Evolutionary conservation across 768 basidiomycete genomes (phyloP).

Genomic region (Pisolithus orientalis): DNA sequence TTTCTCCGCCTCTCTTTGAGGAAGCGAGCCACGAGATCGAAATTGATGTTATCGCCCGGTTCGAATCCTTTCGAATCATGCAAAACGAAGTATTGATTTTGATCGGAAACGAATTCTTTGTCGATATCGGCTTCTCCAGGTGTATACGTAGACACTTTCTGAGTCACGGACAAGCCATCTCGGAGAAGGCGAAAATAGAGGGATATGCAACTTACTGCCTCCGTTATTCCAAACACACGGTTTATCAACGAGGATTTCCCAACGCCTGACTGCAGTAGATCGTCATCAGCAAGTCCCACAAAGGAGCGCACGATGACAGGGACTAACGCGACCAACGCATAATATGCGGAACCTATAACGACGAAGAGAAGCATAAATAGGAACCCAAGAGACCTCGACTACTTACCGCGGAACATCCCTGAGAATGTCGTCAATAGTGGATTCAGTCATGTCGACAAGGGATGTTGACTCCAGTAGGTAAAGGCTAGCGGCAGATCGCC

Average conservation of each 20-base stretch:
- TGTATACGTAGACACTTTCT: neutral
- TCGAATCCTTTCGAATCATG: constrained; percentile 13
- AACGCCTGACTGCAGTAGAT: neutral
- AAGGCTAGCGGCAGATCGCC: no score
- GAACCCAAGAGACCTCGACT: no score
- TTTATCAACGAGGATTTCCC: neutral
- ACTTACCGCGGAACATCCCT: no score
- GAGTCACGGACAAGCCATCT: neutral
- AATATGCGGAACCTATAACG: no score
- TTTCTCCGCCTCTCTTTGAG: constrained; percentile 6
- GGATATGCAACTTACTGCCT: neutral
- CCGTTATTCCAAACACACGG: neutral
- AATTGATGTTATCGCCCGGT: constrained; percentile 6
- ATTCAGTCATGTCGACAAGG: no score
- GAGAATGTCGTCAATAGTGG: no score
- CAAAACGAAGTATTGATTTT: constrained; percentile 9
- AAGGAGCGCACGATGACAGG: no score
- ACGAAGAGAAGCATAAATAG: no score
- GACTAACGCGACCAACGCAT: no score
- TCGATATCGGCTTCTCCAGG: constrained; percentile 9
- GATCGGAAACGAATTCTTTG: neutral
- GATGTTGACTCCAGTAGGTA: no score
- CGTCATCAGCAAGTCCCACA: no score
- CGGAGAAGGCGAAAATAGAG: neutral
- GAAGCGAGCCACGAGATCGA: neutral